Conservation (phyloP, 2,329 filamentous ascomycete genomes). For the Dactylellina haptotyla region DNA sequence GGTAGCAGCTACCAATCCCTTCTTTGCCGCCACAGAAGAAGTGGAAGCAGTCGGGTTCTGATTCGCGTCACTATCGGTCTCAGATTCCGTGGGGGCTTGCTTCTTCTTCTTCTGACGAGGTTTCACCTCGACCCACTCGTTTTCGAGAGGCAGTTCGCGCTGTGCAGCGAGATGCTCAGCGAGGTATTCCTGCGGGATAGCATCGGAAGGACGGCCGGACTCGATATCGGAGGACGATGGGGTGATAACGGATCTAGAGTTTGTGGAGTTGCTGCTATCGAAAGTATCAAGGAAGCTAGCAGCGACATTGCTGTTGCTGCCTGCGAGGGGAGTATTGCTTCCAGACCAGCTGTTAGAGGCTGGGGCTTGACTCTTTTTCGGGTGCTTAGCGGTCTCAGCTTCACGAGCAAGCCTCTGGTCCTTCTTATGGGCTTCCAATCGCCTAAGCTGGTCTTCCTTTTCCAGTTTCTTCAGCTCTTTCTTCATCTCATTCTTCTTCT, state of each 20-base stretch:
- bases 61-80: slow-evolving; percentile 50
- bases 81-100: slow-evolving; percentile 42
- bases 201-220: slow-evolving; percentile 23
- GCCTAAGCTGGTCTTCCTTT: slow-evolving; percentile 46
- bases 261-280: slow-evolving; percentile 43
- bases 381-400: slow-evolving; percentile 35
- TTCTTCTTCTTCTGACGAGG: slow-evolving; percentile 53
- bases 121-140: slow-evolving; percentile 52
- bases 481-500: slow-evolving; percentile 51
- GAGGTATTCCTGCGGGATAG: slow-evolving; percentile 41
- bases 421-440: slow-evolving; percentile 44
- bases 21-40: slow-evolving; percentile 4
- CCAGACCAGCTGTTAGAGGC: slow-evolving; percentile 43
- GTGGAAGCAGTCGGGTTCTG: slow-evolving; percentile 36
- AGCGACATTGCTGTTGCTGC: slow-evolving; percentile 4
- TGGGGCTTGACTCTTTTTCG: slow-evolving; percentile 30
- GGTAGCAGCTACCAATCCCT: not conserved
- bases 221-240: slow-evolving; percentile 50
- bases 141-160: slow-evolving; percentile 36
- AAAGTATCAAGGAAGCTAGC: slow-evolving; percentile 42
- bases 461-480: slow-evolving; percentile 50
- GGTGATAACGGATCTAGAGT: slow-evolving; percentile 36
- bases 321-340: slow-evolving; percentile 44
- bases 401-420: slow-evolving; percentile 49
- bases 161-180: slow-evolving; percentile 24